A percentile compares a stretch with the other conserved stretches of the same genome.
These are phyloP conservation scores for Pogostemon cablin DNA, from an alignment of 257 asterid species.

Conservation along the genomic window DNA sequence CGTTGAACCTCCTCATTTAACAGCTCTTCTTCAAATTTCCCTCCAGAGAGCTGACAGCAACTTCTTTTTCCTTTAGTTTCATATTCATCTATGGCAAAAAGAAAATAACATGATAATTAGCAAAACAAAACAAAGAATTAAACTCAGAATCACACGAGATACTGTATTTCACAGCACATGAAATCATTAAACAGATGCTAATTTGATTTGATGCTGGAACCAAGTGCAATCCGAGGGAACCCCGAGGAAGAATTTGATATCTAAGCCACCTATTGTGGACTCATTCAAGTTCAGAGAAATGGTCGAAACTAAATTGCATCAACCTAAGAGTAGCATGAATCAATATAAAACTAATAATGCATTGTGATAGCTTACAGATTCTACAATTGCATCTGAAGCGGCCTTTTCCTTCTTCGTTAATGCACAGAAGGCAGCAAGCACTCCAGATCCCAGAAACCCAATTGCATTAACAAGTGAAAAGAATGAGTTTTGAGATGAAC, in stretches of 20 bases:
- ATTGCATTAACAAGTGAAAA: slow-evolving; percentile 61
- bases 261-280: not conserved
- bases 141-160: not conserved
- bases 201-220: slow-evolving; percentile 11
- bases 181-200: slow-evolving; percentile 1
- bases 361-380: slow-evolving; percentile 63
- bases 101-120: slow-evolving; percentile 30
- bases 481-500: slow-evolving; percentile 43
- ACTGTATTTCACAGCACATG: slow-evolving; percentile 18
- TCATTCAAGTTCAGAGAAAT: not conserved
- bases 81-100: slow-evolving; percentile 55
- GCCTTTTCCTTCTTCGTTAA: slow-evolving; percentile 55
- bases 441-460: slow-evolving; percentile 65
- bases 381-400: slow-evolving; percentile 55
- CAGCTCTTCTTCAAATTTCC: slow-evolving; percentile 55
- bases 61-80: slow-evolving; percentile 61
- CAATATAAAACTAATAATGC: not conserved
- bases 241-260: not conserved
- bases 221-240: not conserved
- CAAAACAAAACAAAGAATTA: slow-evolving; percentile 22
- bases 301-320: slow-evolving; percentile 18
- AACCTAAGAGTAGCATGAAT: slow-evolving; percentile 6
- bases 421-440: slow-evolving; percentile 72
- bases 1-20: slow-evolving; percentile 47
- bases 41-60: slow-evolving; percentile 49